Evolutionary conservation across 495 filamentous ascomycete genomes (phyloP).

Genomic region (Monascus purpureus): DNA sequence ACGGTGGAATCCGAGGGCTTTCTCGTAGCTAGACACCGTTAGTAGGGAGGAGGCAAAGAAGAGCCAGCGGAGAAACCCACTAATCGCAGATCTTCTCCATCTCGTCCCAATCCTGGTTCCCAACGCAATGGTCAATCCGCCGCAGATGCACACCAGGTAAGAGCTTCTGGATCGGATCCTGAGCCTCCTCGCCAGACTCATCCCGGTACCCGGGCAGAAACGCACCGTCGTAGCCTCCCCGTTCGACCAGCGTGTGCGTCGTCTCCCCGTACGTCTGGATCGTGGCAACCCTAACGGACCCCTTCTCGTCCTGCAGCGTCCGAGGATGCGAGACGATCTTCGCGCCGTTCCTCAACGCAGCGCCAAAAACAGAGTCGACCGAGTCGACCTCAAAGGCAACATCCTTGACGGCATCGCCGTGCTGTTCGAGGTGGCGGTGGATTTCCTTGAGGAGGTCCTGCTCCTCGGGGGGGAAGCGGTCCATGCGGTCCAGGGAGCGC

Average conservation of each 20-base stretch:
- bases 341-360: constrained; percentile 58
- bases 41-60: constrained; percentile 6
- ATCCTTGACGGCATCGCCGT: constrained; percentile 86
- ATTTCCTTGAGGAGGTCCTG: constrained; percentile 49
- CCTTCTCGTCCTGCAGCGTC: constrained; percentile 33
- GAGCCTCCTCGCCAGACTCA: constrained; percentile 12
- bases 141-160: constrained; percentile 50
- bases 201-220: constrained; percentile 72
- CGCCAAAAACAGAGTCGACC: constrained; percentile 56
- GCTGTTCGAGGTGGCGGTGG: constrained; percentile 58
- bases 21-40: constrained; percentile 50
- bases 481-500: constrained; percentile 38
- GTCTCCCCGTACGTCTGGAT: constrained; percentile 86
- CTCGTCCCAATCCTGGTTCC: constrained; percentile 82
- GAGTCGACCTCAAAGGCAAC: constrained; percentile 85
- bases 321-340: constrained; percentile 44
- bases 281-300: constrained; percentile 51
- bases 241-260: constrained; percentile 73
- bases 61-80: constrained; percentile 14
- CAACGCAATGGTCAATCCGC: constrained; percentile 83
- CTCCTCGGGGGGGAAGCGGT: constrained; percentile 39
- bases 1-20: constrained; percentile 77
- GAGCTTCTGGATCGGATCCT: constrained; percentile 34
- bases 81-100: constrained; percentile 77
- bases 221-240: constrained; percentile 45